These are phyloP conservation scores for Gyromitra esculenta DNA, from an alignment of 2,329 filamentous ascomycete species.

Conservation along the genomic window DNA sequence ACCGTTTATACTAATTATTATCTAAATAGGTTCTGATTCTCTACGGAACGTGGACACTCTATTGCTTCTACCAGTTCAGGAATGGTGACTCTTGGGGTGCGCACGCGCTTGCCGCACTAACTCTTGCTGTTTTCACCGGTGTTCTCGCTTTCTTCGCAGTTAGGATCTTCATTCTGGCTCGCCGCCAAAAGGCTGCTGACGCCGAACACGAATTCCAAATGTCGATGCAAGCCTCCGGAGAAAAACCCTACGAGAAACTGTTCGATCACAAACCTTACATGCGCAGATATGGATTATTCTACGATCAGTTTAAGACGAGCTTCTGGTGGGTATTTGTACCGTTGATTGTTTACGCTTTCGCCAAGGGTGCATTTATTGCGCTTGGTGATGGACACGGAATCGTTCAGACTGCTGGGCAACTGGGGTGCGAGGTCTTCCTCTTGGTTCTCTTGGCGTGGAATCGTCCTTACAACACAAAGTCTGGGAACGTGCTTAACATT, in stretches of 20 bases:
- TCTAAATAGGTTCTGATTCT: slow-evolving; percentile 74
- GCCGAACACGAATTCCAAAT: slow-evolving; percentile 62
- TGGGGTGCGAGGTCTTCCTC: slow-evolving; percentile 83
- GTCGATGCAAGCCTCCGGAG: slow-evolving; percentile 32
- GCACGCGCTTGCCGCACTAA: slow-evolving; percentile 82
- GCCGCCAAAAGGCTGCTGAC: slow-evolving; percentile 75
- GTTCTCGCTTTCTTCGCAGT: slow-evolving; percentile 84
- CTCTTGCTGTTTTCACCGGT: slow-evolving; percentile 80
- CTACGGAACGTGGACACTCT: slow-evolving; percentile 94
- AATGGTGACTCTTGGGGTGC: slow-evolving; percentile 94
- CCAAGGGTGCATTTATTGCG: slow-evolving; percentile 85
- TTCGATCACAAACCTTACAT: slow-evolving; percentile 91
- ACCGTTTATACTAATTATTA: neutral
- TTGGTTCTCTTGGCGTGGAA: slow-evolving; percentile 82
- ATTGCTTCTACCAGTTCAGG: slow-evolving; percentile 95
- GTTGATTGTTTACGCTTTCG: slow-evolving; percentile 86
- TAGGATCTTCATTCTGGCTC: slow-evolving; percentile 81
- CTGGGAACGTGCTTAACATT: slow-evolving; percentile 92
- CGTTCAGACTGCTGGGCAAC: slow-evolving; percentile 79
- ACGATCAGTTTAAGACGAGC: slow-evolving; percentile 90
- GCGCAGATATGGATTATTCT: slow-evolving; percentile 97
- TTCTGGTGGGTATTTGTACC: slow-evolving; percentile 99
- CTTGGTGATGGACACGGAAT: slow-evolving; percentile 86
- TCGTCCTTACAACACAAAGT: slow-evolving; percentile 85
- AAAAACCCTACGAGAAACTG: slow-evolving; percentile 62